A percentile compares a stretch with the other conserved stretches of the same genome.
These are phyloP conservation scores for Trichoderma arundinaceum DNA, from an alignment of 2,329 filamentous ascomycete genomes.

Conservation along the genomic window DNA sequence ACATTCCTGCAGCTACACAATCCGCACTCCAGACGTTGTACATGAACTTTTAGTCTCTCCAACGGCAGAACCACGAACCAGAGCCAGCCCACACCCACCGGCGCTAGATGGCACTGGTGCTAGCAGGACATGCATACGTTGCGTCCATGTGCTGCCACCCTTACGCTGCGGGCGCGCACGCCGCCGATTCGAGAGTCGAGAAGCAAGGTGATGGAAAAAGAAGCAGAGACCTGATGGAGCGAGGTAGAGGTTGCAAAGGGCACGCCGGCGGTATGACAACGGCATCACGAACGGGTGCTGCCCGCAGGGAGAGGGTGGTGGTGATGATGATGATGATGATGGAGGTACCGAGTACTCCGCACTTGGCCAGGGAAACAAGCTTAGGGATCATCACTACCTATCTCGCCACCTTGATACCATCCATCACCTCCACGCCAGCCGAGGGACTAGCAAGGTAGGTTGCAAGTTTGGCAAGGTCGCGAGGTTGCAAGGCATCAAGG, in stretches of 20 bases:
- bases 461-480: too few species aligned
- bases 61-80: background rate
- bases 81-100: constrained; percentile 9
- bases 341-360: constrained; percentile 10
- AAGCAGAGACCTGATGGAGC: constrained; percentile 1
- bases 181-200: constrained; percentile 6
- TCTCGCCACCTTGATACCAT: constrained; percentile 16
- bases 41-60: background rate
- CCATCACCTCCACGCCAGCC: too few species aligned
- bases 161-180: background rate
- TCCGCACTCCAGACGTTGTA: background rate
- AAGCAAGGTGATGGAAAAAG: background rate
- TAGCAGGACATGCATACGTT: too few species aligned
- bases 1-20: background rate
- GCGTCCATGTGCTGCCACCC: constrained; percentile 3
- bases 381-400: constrained; percentile 18
- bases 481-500: too few species aligned
- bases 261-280: background rate
- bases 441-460: too few species aligned
- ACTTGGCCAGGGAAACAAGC: constrained; percentile 6
- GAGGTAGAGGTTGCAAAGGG: constrained; percentile 6
- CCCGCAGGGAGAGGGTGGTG: background rate
- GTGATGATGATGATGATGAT: too few species aligned
- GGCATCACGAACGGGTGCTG: constrained; percentile 4
- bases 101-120: too few species aligned